Evolutionary conservation across 2,329 filamentous ascomycete species (phyloP).

Genomic region (Phaeosphaeriaceae sp.): DNA sequence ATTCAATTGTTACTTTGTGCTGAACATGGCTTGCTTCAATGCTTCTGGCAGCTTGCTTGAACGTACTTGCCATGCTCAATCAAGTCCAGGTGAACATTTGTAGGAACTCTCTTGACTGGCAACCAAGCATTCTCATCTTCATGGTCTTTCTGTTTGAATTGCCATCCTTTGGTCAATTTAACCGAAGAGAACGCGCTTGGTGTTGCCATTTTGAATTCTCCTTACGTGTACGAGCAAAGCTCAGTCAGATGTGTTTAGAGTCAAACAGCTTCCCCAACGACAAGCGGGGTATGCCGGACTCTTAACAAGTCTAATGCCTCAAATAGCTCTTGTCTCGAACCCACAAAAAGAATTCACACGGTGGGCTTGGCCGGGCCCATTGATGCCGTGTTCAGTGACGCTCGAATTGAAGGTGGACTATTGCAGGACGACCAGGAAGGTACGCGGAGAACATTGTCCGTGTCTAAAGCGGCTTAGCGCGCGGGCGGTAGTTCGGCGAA

Average conservation of each 20-base stretch:
- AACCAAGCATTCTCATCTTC: slow-evolving; percentile 52
- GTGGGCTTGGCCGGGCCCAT: slow-evolving; percentile 35
- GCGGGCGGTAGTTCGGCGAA: background rate
- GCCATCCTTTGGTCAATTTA: slow-evolving; percentile 52
- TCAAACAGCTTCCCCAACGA: slow-evolving; percentile 9
- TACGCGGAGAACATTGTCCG: slow-evolving; percentile 7
- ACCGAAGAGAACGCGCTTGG: slow-evolving; percentile 27
- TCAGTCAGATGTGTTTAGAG: background rate
- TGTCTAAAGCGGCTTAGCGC: background rate
- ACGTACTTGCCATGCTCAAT: slow-evolving; percentile 56
- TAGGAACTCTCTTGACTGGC: slow-evolving; percentile 54
- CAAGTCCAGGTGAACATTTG: slow-evolving; percentile 58
- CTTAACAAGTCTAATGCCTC: slow-evolving; percentile 10
- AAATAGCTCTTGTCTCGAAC: slow-evolving; percentile 19
- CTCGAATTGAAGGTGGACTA: slow-evolving; percentile 28
- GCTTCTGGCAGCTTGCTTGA: background rate
- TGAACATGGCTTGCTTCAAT: background rate
- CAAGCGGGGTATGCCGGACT: slow-evolving; percentile 15
- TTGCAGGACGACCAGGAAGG: slow-evolving; percentile 25
- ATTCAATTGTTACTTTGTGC: slow-evolving; percentile 5
- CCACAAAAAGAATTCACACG: slow-evolving; percentile 33
- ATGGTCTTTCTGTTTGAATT: slow-evolving; percentile 56
- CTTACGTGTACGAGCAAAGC: background rate
- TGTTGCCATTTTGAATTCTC: slow-evolving; percentile 31
- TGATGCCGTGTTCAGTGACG: slow-evolving; percentile 34